Evolutionary conservation across 1,139 yeast species (phyloP).

Genomic region (Hemisphaericaspora xylofermentans): DNA sequence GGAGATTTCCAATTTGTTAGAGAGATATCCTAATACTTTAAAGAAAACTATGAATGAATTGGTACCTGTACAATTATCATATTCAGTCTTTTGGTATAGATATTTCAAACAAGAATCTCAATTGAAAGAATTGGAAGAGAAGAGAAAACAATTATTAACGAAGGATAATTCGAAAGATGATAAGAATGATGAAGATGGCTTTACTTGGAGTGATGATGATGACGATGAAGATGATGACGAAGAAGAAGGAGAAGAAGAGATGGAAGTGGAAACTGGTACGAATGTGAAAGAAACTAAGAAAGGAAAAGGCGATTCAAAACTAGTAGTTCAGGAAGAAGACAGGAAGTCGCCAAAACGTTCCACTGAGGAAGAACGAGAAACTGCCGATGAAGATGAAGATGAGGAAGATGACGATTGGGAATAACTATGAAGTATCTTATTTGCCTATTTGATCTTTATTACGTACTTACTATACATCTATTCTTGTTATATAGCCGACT

Average conservation of each 20-base stretch:
- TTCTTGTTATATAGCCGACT: too few relatives aligned
- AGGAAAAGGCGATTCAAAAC: slow-evolving; percentile 1
- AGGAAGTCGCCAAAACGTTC: slow-evolving; percentile 1
- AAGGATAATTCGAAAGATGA: slow-evolving; percentile 29
- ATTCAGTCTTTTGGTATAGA: slow-evolving; percentile 70
- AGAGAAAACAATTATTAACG: slow-evolving; percentile 61
- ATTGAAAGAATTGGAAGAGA: slow-evolving; percentile 62
- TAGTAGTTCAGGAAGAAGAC: background rate
- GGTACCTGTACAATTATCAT: slow-evolving; percentile 64
- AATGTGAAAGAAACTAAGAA: too few relatives aligned
- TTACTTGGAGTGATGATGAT: slow-evolving; percentile 63
- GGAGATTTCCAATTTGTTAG: slow-evolving; percentile 50
- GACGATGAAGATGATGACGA: slow-evolving; percentile 44
- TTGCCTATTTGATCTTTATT: background rate
- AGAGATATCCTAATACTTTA: slow-evolving; percentile 50
- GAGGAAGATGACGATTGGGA: slow-evolving; percentile 65
- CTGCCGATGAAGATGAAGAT: slow-evolving; percentile 27
- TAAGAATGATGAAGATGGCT: slow-evolving; percentile 47
- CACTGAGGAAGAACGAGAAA: slow-evolving; percentile 2
- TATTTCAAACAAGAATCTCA: slow-evolving; percentile 59
- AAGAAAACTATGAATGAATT: slow-evolving; percentile 57
- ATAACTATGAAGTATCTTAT: slow-evolving; percentile 5
- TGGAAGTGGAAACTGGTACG: slow-evolving; percentile 9
- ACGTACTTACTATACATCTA: background rate
- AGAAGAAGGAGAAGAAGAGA: too few relatives aligned